Conservation (phyloP, 2,329 filamentous ascomycete genomes). For the Cercospora nicotianae region DNA sequence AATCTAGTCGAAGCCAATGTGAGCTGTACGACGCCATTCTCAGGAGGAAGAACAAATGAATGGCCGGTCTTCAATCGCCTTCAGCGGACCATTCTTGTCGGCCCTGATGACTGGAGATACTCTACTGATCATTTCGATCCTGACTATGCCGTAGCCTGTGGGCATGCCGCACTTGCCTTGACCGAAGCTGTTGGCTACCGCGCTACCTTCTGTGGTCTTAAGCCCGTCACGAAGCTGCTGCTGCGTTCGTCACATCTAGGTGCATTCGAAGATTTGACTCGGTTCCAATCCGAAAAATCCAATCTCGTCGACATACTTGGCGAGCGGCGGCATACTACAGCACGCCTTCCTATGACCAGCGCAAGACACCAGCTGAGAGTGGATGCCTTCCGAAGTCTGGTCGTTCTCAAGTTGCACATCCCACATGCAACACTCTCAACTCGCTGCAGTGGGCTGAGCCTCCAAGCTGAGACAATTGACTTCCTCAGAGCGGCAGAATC, state of each 20-base stretch:
- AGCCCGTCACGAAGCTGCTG: slow-evolving; percentile 17
- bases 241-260: slow-evolving; percentile 22
- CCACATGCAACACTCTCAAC: slow-evolving; percentile 19
- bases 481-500: slow-evolving; percentile 16
- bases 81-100: neutral
- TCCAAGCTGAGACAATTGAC: slow-evolving; percentile 17
- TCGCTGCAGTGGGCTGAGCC: neutral
- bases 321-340: neutral
- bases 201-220: slow-evolving; percentile 20
- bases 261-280: slow-evolving; percentile 8
- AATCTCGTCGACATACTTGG: neutral
- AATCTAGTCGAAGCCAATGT: slow-evolving; percentile 25
- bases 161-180: slow-evolving; percentile 23
- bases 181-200: slow-evolving; percentile 25
- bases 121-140: slow-evolving; percentile 7
- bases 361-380: slow-evolving; percentile 12
- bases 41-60: slow-evolving; percentile 14
- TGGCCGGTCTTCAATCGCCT: slow-evolving; percentile 27
- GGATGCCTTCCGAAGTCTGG: slow-evolving; percentile 19
- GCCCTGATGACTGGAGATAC: slow-evolving; percentile 25
- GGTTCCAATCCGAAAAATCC: neutral
- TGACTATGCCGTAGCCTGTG: slow-evolving; percentile 12
- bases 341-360: neutral
- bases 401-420: slow-evolving; percentile 17
- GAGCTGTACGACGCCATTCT: slow-evolving; percentile 19